Conservation (phyloP, 306 rosid species). For the Vachellia pachyceras region DNA sequence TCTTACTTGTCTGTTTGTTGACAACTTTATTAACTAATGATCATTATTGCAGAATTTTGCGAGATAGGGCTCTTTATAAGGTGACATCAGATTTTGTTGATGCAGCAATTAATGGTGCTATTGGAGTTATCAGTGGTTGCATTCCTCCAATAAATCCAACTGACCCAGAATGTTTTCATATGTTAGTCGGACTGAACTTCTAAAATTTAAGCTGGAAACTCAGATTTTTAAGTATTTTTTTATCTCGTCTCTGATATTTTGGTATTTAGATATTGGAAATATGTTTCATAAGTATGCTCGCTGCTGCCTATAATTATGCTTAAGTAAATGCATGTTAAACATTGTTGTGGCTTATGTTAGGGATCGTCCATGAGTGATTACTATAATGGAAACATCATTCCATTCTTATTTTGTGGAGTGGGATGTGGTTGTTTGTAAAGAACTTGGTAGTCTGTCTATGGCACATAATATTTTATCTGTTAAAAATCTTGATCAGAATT, state of each 20-base stretch:
- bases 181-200: constrained; percentile 65
- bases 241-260: constrained; percentile 29
- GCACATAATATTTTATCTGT: not conserved
- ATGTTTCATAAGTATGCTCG: not conserved
- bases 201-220: constrained; percentile 5
- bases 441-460: not conserved
- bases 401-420: not conserved
- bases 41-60: constrained; percentile 70
- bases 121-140: constrained; percentile 93
- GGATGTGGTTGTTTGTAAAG: constrained; percentile 15
- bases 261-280: constrained; percentile 8
- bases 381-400: not conserved
- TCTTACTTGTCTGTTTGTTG: constrained; percentile 23
- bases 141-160: constrained; percentile 99
- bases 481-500: constrained; percentile 20
- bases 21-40: constrained; percentile 22
- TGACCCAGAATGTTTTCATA: constrained; percentile 99
- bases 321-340: constrained; percentile 23
- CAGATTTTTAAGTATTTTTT: not conserved
- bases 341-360: not conserved
- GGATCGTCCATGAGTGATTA: not conserved
- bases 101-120: constrained; percentile 92
- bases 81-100: constrained; percentile 99
- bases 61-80: constrained; percentile 99
- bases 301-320: not conserved